Percentiles rank a stretch among this genome's conserved stretches.
These are phyloP conservation scores for Colletotrichum euphorbiae DNA, from an alignment of 2,329 filamentous ascomycete species.

Conservation along the genomic window DNA sequence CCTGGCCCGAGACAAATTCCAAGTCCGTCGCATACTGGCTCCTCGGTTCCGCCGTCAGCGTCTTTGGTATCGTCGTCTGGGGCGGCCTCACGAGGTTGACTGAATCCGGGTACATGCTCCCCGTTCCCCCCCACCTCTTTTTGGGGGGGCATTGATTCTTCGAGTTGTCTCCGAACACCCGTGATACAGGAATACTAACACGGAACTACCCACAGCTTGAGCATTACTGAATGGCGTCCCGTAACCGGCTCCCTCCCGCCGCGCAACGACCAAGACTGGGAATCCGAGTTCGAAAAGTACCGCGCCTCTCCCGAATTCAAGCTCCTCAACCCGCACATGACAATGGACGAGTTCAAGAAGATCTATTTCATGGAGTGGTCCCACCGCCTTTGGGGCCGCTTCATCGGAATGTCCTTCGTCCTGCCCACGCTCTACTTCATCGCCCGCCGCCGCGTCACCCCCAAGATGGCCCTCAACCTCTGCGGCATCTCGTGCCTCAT, in stretches of 20 bases:
- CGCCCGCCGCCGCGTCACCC: constrained; percentile 80
- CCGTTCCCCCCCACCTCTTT: not conserved
- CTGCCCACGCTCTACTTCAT: constrained; percentile 91
- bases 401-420: constrained; percentile 91
- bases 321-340: constrained; percentile 93
- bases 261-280: constrained; percentile 83
- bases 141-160: too few species aligned
- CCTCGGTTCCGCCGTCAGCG: constrained; percentile 87
- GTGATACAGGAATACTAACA: too few species aligned
- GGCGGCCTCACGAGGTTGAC: constrained; percentile 93
- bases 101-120: constrained; percentile 81
- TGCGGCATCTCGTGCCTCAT: constrained; percentile 89
- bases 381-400: constrained; percentile 92
- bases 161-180: too few species aligned
- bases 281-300: constrained; percentile 93
- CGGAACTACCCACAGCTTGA: constrained; percentile 69
- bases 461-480: constrained; percentile 80
- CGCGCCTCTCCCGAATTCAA: constrained; percentile 92
- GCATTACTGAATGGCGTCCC: constrained; percentile 98
- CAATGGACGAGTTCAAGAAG: constrained; percentile 92
- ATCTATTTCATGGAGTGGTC: constrained; percentile 99
- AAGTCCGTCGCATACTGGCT: constrained; percentile 93
- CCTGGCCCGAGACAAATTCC: constrained; percentile 71
- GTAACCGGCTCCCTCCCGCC: constrained; percentile 94
- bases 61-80: constrained; percentile 97